A percentile compares a stretch with the other conserved stretches of the same genome.
Conservation (phyloP, 345 rosid species). For the Melastoma malabathricum region DNA sequence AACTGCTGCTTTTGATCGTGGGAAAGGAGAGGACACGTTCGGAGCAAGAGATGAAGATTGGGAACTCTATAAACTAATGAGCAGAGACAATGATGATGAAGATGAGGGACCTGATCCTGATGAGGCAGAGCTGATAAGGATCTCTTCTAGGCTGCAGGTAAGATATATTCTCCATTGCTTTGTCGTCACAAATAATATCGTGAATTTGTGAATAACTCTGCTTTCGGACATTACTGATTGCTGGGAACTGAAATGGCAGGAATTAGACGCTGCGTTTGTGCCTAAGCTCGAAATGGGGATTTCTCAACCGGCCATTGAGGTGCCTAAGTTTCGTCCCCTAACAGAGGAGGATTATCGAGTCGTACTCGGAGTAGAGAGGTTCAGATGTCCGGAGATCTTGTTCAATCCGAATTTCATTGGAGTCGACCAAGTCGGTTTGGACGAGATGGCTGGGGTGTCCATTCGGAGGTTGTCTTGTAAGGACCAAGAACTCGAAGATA, state of each 20-base stretch:
- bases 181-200: background rate
- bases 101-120: slow-evolving; percentile 59
- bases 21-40: slow-evolving; percentile 89
- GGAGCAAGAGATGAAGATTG: slow-evolving; percentile 94
- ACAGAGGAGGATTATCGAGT: slow-evolving; percentile 89
- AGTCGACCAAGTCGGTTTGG: slow-evolving; percentile 77
- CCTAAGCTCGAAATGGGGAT: slow-evolving; percentile 42
- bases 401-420: slow-evolving; percentile 71
- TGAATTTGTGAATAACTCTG: background rate
- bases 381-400: slow-evolving; percentile 74
- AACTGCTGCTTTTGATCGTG: slow-evolving; percentile 93
- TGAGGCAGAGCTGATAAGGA: slow-evolving; percentile 56
- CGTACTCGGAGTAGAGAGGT: slow-evolving; percentile 68
- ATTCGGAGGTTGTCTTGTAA: slow-evolving; percentile 43
- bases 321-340: slow-evolving; percentile 41
- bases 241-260: slow-evolving; percentile 22
- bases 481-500: slow-evolving; percentile 35
- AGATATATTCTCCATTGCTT: slow-evolving; percentile 1
- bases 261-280: slow-evolving; percentile 65
- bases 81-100: slow-evolving; percentile 76
- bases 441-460: slow-evolving; percentile 76
- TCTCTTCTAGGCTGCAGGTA: slow-evolving; percentile 70
- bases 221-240: slow-evolving; percentile 4
- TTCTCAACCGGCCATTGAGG: slow-evolving; percentile 41
- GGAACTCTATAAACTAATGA: slow-evolving; percentile 90